Conservation (phyloP, 2,329 filamentous ascomycete species). For the Botrytis aclada region DNA sequence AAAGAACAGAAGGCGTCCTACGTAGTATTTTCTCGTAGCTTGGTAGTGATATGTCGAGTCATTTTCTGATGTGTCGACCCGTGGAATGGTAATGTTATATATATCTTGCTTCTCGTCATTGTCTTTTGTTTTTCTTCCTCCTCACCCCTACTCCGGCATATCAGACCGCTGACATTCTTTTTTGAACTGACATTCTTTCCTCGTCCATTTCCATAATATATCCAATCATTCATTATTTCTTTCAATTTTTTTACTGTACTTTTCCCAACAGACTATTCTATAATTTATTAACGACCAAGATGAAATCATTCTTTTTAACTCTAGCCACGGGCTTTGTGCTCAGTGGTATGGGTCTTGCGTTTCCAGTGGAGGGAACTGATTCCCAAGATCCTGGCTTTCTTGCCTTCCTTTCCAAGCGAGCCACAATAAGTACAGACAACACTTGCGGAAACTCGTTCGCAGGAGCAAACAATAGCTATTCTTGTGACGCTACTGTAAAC, state of each 20-base stretch:
- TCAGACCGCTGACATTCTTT: constrained; percentile 8
- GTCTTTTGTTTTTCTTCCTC: background rate
- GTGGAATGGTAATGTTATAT: background rate
- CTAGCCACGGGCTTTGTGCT: constrained; percentile 15
- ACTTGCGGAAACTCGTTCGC: constrained; percentile 25
- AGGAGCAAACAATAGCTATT: constrained; percentile 26
- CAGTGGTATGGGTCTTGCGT: constrained; percentile 15
- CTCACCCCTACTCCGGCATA: background rate
- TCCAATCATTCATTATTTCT: background rate
- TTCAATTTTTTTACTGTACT: background rate
- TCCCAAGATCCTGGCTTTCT: constrained; percentile 18
- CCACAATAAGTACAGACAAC: constrained; percentile 23
- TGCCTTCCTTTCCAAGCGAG: constrained; percentile 18
- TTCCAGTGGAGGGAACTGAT: constrained; percentile 10
- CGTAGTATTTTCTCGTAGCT: background rate
- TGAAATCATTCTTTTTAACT: constrained; percentile 18
- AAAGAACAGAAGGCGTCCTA: constrained; percentile 2
- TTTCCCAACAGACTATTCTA: background rate
- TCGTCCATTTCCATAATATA: background rate
- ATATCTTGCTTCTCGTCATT: background rate
- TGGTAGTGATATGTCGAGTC: background rate
- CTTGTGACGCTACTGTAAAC: constrained; percentile 29
- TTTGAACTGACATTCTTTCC: background rate
- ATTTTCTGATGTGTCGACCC: constrained; percentile 3
- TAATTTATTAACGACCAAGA: constrained; percentile 9